phyloP scores from a whole-genome alignment of 805 yeast genomes.

The Kodamaea neixiangensis region DNA sequence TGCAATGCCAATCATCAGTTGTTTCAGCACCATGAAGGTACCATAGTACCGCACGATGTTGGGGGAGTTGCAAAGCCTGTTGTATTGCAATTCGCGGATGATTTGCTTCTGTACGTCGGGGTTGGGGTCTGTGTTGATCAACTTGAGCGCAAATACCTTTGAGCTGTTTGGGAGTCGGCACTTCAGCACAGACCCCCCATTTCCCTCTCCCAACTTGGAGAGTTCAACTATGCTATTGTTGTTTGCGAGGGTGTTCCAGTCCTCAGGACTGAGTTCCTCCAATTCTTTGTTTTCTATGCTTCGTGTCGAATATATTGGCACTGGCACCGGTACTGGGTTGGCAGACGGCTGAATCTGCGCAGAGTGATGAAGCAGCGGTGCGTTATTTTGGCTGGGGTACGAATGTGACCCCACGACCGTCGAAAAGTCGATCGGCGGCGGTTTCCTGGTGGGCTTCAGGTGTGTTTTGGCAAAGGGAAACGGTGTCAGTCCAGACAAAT shows the following conservation, averaged over 20 bases:
- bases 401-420: constrained; percentile 18
- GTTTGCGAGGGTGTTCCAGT: constrained; percentile 68
- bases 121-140: constrained; percentile 72
- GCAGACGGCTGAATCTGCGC: constrained; percentile 1
- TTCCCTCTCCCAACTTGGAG: constrained; percentile 86
- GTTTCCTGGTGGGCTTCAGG: constrained; percentile 28
- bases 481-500: background rate
- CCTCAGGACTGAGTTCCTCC: constrained; percentile 64
- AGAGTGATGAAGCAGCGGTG: background rate
- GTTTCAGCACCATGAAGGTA: constrained; percentile 75
- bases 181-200: constrained; percentile 86
- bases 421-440: constrained; percentile 46
- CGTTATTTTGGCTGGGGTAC: constrained; percentile 2
- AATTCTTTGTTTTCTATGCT: constrained; percentile 23
- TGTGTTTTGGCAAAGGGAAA: constrained; percentile 2
- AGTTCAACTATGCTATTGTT: constrained; percentile 65
- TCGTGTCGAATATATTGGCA: background rate
- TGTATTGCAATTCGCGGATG: constrained; percentile 85
- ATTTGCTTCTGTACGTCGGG: constrained; percentile 90
- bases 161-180: constrained; percentile 58
- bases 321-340: background rate
- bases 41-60: constrained; percentile 92
- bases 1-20: constrained; percentile 84
- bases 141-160: constrained; percentile 79
- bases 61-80: constrained; percentile 76